Conservation (phyloP, 2,329 filamentous ascomycete genomes). For the Leptographium radiaticola region DNA sequence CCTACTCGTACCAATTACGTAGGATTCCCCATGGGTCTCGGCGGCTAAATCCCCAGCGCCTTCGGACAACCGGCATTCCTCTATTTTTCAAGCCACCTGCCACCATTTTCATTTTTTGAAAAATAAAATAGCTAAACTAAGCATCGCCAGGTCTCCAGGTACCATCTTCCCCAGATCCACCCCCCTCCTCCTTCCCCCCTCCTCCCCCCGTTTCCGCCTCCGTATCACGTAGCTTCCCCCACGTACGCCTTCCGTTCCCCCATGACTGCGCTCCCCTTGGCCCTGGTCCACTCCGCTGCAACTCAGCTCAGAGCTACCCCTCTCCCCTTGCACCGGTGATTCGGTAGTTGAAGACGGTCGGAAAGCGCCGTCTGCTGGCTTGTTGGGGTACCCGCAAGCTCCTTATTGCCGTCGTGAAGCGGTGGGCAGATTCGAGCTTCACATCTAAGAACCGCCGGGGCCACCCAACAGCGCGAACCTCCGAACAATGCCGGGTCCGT, state of each 20-base stretch:
- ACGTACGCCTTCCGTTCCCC: not conserved
- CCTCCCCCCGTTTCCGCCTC: too few relatives aligned
- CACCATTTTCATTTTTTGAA: too few relatives aligned
- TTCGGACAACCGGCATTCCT: not conserved
- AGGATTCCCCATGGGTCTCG: too few relatives aligned
- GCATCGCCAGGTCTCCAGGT: not conserved
- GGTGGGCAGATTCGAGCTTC: not conserved
- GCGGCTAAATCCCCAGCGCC: too few relatives aligned
- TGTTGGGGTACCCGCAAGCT: not conserved
- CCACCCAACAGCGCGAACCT: constrained; percentile 89
- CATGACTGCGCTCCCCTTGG: not conserved
- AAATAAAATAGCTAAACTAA: not conserved
- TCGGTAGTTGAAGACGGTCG: not conserved
- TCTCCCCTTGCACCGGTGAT: not conserved
- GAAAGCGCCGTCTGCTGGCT: too few relatives aligned
- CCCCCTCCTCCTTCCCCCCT: not conserved
- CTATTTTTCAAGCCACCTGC: too few relatives aligned
- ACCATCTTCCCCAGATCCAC: not conserved
- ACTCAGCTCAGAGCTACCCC: not conserved
- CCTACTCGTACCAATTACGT: too few relatives aligned
- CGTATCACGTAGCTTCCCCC: not conserved
- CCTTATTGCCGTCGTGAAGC: not conserved
- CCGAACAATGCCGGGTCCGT: constrained; percentile 88
- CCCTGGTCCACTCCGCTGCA: not conserved
- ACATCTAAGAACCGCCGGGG: constrained; percentile 59